These are phyloP conservation scores for Echinochloa phyllopogon DNA, from an alignment of 176 grass and related monocot species.

Conservation along the genomic window DNA sequence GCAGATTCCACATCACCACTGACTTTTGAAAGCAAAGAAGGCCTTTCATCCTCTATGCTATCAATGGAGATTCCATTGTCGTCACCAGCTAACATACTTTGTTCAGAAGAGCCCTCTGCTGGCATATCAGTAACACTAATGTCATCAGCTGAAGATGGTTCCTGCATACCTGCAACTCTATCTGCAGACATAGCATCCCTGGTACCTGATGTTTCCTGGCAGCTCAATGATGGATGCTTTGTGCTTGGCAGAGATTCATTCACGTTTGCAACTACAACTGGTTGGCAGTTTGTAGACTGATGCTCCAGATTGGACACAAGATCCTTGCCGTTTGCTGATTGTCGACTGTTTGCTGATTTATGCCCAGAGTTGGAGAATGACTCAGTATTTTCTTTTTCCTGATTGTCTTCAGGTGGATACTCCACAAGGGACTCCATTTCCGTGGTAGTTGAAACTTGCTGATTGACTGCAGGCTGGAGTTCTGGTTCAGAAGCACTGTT, in stretches of 20 bases:
- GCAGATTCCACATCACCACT: not conserved
- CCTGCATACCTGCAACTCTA: not conserved
- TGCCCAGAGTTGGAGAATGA: not conserved
- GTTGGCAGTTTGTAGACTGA: not conserved
- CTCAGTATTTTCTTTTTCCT: not conserved
- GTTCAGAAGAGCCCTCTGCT: not conserved
- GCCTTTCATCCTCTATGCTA: not conserved
- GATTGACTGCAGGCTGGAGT: not conserved
- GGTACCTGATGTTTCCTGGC: no score
- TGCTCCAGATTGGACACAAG: not conserved
- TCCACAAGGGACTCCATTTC: not conserved
- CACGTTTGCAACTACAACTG: not conserved
- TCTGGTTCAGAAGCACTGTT: not conserved
- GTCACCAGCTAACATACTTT: not conserved
- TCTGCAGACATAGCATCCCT: not conserved
- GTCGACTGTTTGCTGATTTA: not conserved
- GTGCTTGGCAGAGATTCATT: not conserved
- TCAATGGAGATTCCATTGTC: no score
- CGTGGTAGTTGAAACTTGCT: constrained; percentile 4
- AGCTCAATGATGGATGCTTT: not conserved
- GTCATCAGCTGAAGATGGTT: not conserved
- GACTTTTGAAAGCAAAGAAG: not conserved
- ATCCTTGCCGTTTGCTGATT: not conserved
- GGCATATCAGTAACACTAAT: not conserved
- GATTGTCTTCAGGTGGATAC: not conserved